phyloP scores from a whole-genome alignment of 2,329 filamentous ascomycete genomes.

The Aspergillus persii region DNA sequence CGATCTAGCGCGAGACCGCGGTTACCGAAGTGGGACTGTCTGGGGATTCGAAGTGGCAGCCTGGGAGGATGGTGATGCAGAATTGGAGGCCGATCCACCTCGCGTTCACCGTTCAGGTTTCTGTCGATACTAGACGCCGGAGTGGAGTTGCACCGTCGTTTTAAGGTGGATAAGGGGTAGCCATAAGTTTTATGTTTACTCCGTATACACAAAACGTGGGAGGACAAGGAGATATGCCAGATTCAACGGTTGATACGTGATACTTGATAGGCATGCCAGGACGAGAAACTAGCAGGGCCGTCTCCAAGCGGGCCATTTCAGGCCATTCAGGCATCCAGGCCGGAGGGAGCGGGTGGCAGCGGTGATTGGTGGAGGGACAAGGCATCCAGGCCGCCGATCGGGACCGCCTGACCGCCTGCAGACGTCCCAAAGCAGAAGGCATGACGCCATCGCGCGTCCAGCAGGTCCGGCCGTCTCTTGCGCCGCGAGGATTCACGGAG shows the following conservation, averaged over 20 bases:
- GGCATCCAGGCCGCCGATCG: not conserved
- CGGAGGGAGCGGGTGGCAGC: constrained; percentile 13
- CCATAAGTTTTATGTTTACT: not conserved
- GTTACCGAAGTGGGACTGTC: constrained; percentile 8
- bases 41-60: constrained; percentile 3
- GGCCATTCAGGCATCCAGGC: not conserved
- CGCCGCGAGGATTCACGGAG: too few species aligned
- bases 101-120: not conserved
- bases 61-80: not conserved
- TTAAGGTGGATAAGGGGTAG: not conserved
- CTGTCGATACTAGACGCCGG: not conserved
- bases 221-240: too few species aligned
- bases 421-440: constrained; percentile 19
- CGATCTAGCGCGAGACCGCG: not conserved
- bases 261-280: not conserved
- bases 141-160: not conserved
- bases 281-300: not conserved
- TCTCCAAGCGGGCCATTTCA: too few species aligned
- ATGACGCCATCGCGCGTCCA: constrained; percentile 21
- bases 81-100: constrained; percentile 2
- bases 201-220: too few species aligned
- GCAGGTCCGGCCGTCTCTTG: not conserved
- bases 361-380: not conserved
- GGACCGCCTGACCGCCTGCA: constrained; percentile 14
- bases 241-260: too few species aligned